Conservation (phyloP, 805 yeast species). For the Wickerhamiella kazuoi region DNA sequence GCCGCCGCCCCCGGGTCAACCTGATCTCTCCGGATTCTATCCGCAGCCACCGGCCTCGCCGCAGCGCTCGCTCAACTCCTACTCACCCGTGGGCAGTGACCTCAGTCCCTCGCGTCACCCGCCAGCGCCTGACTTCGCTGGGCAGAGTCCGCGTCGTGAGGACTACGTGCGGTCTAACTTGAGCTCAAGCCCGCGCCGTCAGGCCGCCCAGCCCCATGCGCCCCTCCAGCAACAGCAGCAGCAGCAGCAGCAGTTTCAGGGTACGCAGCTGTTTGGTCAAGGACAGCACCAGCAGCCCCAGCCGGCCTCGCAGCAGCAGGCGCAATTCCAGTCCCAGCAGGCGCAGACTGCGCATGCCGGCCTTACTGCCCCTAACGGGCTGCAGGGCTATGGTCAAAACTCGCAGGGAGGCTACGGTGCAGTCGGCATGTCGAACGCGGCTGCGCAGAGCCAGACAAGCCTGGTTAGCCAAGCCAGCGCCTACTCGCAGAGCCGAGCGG, state of each 20-base stretch:
- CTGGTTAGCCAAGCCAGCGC: constrained; percentile 6
- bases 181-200: not conserved
- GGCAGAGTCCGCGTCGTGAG: not conserved
- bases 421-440: constrained; percentile 6
- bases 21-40: not conserved
- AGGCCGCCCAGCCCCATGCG: not conserved
- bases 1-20: constrained; percentile 1
- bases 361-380: constrained; percentile 2
- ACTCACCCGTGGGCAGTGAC: not conserved
- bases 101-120: not conserved
- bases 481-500: constrained; percentile 6
- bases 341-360: not conserved
- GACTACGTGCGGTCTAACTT: not conserved
- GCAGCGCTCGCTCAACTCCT: not conserved
- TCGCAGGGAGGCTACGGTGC: constrained; percentile 1
- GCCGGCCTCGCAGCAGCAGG: constrained; percentile 1
- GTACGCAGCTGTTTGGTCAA: constrained; percentile 3
- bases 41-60: not conserved
- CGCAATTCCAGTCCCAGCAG: not conserved
- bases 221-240: constrained; percentile 4
- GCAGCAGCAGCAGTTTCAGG: constrained; percentile 9
- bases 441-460: constrained; percentile 10
- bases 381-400: constrained; percentile 3
- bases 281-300: constrained; percentile 6
- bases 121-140: not conserved